Percentiles rank a stretch among this genome's conserved stretches.
phyloP scores from a whole-genome alignment of 2,329 filamentous ascomycete species.

The Cladosporium sp. region DNA sequence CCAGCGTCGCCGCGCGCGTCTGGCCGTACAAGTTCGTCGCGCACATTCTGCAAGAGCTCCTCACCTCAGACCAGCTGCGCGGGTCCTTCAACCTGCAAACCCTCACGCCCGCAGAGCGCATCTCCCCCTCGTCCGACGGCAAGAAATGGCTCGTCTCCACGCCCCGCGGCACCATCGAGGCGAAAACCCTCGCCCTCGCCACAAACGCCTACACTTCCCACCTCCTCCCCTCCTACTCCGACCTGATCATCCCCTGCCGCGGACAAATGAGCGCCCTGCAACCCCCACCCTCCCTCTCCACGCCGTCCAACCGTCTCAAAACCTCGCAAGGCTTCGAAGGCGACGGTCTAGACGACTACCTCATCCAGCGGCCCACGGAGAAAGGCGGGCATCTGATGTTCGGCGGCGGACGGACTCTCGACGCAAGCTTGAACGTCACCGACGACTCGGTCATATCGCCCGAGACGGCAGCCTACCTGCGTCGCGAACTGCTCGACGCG shows the following conservation, averaged over 20 bases:
- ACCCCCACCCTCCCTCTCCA: conserved; percentile 44
- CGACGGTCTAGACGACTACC: conserved; percentile 63
- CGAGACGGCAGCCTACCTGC: conserved; percentile 54
- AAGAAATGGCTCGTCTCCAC: conserved; percentile 64
- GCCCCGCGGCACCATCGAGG: conserved; percentile 60
- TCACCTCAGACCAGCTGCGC: conserved; percentile 31
- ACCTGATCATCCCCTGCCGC: conserved; percentile 71
- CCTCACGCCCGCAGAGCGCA: conserved; percentile 56
- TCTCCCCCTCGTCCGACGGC: conserved; percentile 21
- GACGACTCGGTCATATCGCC: conserved; percentile 58
- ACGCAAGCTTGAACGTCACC: conserved; percentile 53
- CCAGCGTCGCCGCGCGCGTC: conserved; percentile 61
- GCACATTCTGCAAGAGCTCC: conserved; percentile 62
- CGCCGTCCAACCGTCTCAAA: conserved; percentile 42
- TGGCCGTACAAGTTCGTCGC: conserved; percentile 85
- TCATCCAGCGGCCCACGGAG: conserved; percentile 61
- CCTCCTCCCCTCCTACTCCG: conserved; percentile 64
- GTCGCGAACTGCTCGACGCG: conserved; percentile 37
- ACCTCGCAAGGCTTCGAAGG: conserved; percentile 64
- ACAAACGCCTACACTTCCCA: conserved; percentile 82
- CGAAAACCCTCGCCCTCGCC: conserved; percentile 66
- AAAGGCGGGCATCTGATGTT: conserved; percentile 59
- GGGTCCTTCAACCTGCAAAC: conserved; percentile 68
- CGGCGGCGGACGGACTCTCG: conserved; percentile 63
- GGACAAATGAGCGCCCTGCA: conserved; percentile 67